Conservation (phyloP, 768 basidiomycete genomes). For the Collybiopsis confluens region DNA sequence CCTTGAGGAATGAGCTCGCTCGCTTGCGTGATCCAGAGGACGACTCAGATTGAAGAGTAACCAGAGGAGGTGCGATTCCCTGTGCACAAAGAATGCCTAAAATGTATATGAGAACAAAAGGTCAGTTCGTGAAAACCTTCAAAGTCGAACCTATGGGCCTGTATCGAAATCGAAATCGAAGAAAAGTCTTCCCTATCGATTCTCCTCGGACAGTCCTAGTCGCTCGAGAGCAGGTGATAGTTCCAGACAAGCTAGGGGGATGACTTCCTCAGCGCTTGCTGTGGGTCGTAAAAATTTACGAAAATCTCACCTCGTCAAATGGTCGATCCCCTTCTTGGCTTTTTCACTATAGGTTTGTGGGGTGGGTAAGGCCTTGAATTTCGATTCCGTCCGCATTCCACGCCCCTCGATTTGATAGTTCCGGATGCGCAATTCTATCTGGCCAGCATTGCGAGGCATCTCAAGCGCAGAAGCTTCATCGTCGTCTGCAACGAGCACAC, state of each 20-base stretch:
- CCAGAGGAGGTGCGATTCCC: not conserved
- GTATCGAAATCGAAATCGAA: not conserved
- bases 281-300: too few relatives aligned
- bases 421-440: constrained; percentile 1
- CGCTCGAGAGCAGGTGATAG: too few relatives aligned
- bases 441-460: not conserved
- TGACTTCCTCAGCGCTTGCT: not conserved
- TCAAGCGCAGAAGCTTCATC: not conserved
- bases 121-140: too few relatives aligned
- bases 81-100: not conserved
- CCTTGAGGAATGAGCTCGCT: not conserved
- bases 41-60: not conserved
- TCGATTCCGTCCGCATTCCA: too few relatives aligned
- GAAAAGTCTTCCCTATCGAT: not conserved
- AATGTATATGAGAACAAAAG: too few relatives aligned
- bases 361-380: not conserved
- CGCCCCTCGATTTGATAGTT: not conserved
- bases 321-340: not conserved
- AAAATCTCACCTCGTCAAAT: not conserved
- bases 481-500: not conserved
- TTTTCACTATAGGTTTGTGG: not conserved
- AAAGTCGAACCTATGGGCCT: not conserved
- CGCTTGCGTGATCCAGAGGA: not conserved
- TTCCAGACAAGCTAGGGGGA: too few relatives aligned
- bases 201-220: not conserved